Evolutionary conservation across 1,284 basidiomycete genomes (phyloP), one percentile per base, ranked within the genome.

Genomic region (Hortiboletus rubellus): DNA sequence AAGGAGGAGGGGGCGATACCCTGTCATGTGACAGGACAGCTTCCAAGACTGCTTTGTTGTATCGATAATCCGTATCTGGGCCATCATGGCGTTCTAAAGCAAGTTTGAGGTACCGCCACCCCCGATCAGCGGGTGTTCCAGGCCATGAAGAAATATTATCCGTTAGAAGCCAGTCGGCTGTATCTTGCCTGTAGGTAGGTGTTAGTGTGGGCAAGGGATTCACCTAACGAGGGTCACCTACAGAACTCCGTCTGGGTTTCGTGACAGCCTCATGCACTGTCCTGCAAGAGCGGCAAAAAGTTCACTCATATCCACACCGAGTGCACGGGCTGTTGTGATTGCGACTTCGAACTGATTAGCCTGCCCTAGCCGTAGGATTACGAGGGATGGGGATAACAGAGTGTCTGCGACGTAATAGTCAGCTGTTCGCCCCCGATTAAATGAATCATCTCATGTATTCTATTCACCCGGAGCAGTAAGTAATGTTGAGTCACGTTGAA

Each of bases 51-150:
- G 84, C 81, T 65, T 91, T 89, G 50, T 82, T 82, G 71, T 96
- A 96, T 57, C 79, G 79, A 73, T 81, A 87, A 64, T 91, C 85
- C 17, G 85, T 91, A 60, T 87, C 83, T 31, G 79, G 70, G n/a
- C 79, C 78, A 70, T 97, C 94, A 67, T 96, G 84, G 50, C 89
- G 84, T 55, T 86, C 82, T 53, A 98, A 78, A 27, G 89, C 83
- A 62, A 87, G 80, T 60, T 91, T 88, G 48, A 99, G 81, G 71
- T 94, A 96, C 65, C 90, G 81, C 91, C 95, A 94, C 3, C 90
- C 94, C 58, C 92, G 84, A 59, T 93, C 89, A 18, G 87, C 81
- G 30, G 87, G 80, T 1, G 89, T 83, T 1, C 95, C 95, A 40
- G 87, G 80, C 87, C 96, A 96, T 2, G 90, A 88, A 1, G 86